Percentiles rank a stretch among this genome's conserved stretches.
These are phyloP conservation scores for Boletus bicolor DNA, from an alignment of 768 basidiomycete species.

Conservation along the genomic window DNA sequence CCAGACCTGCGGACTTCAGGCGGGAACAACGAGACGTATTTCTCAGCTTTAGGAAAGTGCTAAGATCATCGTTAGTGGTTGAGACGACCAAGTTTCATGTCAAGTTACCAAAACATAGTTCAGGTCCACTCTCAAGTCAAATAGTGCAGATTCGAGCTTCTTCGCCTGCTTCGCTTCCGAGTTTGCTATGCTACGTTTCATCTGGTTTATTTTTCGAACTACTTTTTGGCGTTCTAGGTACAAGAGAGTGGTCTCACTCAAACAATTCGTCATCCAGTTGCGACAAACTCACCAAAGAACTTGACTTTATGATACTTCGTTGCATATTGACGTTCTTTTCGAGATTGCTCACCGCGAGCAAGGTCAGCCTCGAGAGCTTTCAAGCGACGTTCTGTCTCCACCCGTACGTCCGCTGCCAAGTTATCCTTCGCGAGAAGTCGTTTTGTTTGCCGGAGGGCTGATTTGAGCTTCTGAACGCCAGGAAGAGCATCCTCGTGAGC, in stretches of 20 bases:
- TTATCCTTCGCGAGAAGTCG: slow-evolving; percentile 83
- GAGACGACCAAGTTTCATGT: neutral
- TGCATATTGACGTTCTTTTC: slow-evolving; percentile 71
- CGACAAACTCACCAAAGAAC: slow-evolving; percentile 76
- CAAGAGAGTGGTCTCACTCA: neutral
- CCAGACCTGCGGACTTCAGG: slow-evolving; percentile 44
- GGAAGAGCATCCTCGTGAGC: slow-evolving; percentile 33
- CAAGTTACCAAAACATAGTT: slow-evolving; percentile 78
- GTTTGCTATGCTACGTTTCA: slow-evolving; percentile 51
- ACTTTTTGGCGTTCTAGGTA: slow-evolving; percentile 82
- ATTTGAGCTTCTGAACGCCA: slow-evolving; percentile 85
- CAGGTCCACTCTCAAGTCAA: slow-evolving; percentile 75
- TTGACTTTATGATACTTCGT: slow-evolving; percentile 85
- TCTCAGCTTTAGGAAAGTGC: slow-evolving; percentile 83
- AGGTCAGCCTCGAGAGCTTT: slow-evolving; percentile 75
- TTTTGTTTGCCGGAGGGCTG: slow-evolving; percentile 77
- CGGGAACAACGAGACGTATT: slow-evolving; percentile 90
- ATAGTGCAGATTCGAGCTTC: slow-evolving; percentile 46
- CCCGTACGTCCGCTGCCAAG: slow-evolving; percentile 79
- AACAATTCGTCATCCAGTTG: neutral
- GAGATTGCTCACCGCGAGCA: slow-evolving; percentile 54
- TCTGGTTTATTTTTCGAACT: slow-evolving; percentile 67
- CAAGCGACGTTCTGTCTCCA: slow-evolving; percentile 76
- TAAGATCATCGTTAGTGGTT: slow-evolving; percentile 27
- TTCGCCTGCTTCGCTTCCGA: slow-evolving; percentile 36